These are phyloP conservation scores for Fusarium lateritium DNA, from an alignment of 2,329 filamentous ascomycete species.

Conservation along the genomic window DNA sequence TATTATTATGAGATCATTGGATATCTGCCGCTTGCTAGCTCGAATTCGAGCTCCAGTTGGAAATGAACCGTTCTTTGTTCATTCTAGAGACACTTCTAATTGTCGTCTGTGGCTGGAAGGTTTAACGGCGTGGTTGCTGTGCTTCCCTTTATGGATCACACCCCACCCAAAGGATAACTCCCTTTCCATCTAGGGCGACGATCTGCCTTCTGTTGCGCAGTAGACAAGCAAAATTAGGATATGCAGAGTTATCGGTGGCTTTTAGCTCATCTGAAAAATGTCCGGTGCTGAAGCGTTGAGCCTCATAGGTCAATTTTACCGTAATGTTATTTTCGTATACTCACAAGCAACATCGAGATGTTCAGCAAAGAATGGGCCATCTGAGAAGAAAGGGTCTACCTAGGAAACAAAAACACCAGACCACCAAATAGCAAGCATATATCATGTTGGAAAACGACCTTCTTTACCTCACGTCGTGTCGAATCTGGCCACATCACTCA, in stretches of 20 bases:
- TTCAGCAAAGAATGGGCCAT: not conserved
- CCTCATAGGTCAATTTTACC: not conserved
- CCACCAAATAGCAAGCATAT: not conserved
- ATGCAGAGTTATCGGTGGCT: not conserved
- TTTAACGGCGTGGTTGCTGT: constrained; percentile 3
- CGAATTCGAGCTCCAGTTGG: not conserved
- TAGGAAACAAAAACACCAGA: not conserved
- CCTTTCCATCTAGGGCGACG: not conserved
- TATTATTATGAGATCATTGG: constrained; percentile 4
- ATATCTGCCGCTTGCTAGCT: not conserved
- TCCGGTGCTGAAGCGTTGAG: not conserved
- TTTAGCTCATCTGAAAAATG: constrained; percentile 1
- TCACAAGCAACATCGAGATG: not conserved
- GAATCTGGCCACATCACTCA: not conserved
- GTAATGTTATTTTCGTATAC: not conserved
- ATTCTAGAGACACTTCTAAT: not conserved
- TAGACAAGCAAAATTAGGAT: constrained; percentile 4
- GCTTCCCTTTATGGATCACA: constrained; percentile 4
- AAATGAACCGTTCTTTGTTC: not conserved
- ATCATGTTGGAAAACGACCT: not conserved
- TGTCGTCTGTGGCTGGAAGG: constrained; percentile 1
- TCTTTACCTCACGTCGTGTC: not conserved
- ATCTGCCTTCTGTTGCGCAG: constrained; percentile 12
- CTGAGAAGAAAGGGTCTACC: not conserved
- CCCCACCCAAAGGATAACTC: constrained; percentile 1